Percentiles rank a stretch among this genome's conserved stretches.
Conservation (phyloP, 2,329 filamentous ascomycete genomes). For the Tothia fuscella region DNA sequence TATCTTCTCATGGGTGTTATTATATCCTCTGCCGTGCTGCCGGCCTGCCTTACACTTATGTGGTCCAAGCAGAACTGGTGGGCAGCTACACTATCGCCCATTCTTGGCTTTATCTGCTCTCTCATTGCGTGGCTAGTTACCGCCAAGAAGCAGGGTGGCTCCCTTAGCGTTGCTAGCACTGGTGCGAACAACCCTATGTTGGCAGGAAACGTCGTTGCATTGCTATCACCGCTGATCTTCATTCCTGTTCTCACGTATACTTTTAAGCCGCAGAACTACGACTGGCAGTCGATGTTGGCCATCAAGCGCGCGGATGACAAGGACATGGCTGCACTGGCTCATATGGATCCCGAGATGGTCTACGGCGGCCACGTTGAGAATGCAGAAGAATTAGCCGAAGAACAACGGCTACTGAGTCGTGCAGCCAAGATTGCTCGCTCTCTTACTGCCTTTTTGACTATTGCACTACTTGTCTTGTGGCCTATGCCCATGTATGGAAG, state of each 20-base stretch:
- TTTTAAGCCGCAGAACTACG: slow-evolving; percentile 64
- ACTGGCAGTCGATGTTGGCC: slow-evolving; percentile 71
- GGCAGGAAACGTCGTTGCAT: slow-evolving; percentile 71
- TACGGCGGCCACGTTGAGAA: slow-evolving; percentile 35
- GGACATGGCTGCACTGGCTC: slow-evolving; percentile 51
- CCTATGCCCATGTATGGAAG: slow-evolving; percentile 84
- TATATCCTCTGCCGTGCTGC: slow-evolving; percentile 74
- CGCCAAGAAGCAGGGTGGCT: slow-evolving; percentile 55
- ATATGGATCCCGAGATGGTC: slow-evolving; percentile 53
- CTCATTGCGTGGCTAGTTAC: slow-evolving; percentile 71
- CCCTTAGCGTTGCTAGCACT: slow-evolving; percentile 59
- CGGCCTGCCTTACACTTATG: slow-evolving; percentile 65
- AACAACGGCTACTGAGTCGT: slow-evolving; percentile 31
- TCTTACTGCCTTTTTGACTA: slow-evolving; percentile 50
- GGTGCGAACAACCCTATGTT: slow-evolving; percentile 84
- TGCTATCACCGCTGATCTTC: slow-evolving; percentile 65
- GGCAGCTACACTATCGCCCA: slow-evolving; percentile 57
- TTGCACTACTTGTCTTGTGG: slow-evolving; percentile 71
- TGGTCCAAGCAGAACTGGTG: slow-evolving; percentile 72
- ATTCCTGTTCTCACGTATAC: slow-evolving; percentile 62
- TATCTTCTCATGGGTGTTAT: slow-evolving; percentile 89
- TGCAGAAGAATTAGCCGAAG: slow-evolving; percentile 28
- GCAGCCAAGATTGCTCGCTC: slow-evolving; percentile 41
- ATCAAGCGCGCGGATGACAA: slow-evolving; percentile 72
- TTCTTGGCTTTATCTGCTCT: slow-evolving; percentile 55